These are phyloP conservation scores for Phytopythium boreale DNA, from an alignment of 352 stramenopile genomes.

Conservation along the genomic window DNA sequence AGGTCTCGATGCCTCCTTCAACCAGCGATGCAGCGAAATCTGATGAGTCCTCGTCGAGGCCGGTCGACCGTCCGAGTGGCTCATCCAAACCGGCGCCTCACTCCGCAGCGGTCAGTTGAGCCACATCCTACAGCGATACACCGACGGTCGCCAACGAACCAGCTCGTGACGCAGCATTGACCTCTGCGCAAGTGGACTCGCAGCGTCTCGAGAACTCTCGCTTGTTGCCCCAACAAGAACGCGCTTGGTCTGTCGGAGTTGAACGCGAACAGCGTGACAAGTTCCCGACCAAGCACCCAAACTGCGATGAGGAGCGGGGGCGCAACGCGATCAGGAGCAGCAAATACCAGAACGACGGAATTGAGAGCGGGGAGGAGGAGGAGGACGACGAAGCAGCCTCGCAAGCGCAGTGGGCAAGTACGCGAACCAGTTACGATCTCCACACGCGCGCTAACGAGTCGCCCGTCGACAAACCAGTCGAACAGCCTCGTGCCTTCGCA, in stretches of 20 bases:
- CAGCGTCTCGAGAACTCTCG: not conserved
- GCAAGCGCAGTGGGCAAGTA: not conserved
- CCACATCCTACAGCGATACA: not conserved
- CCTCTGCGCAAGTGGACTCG: no score
- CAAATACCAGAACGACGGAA: not conserved
- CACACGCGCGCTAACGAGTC: not conserved
- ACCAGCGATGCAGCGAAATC: not conserved
- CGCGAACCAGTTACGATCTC: not conserved
- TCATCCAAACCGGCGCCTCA: not conserved
- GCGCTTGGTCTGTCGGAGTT: not conserved
- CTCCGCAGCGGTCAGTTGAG: not conserved
- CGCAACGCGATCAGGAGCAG: not conserved
- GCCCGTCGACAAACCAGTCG: not conserved
- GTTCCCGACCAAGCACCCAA: not conserved
- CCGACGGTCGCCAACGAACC: not conserved
- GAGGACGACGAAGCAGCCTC: not conserved
- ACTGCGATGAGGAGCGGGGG: not conserved
- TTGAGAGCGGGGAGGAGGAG: not conserved
- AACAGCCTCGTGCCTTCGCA: not conserved
- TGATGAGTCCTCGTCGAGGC: not conserved
- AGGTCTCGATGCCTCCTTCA: not conserved
- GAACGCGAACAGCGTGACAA: not conserved
- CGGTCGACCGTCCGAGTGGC: not conserved
- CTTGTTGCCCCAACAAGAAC: not conserved
- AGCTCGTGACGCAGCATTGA: not conserved